phyloP scores from a whole-genome alignment of 164 flowering plant genomes.

The Nymphaea thermarum region DNA sequence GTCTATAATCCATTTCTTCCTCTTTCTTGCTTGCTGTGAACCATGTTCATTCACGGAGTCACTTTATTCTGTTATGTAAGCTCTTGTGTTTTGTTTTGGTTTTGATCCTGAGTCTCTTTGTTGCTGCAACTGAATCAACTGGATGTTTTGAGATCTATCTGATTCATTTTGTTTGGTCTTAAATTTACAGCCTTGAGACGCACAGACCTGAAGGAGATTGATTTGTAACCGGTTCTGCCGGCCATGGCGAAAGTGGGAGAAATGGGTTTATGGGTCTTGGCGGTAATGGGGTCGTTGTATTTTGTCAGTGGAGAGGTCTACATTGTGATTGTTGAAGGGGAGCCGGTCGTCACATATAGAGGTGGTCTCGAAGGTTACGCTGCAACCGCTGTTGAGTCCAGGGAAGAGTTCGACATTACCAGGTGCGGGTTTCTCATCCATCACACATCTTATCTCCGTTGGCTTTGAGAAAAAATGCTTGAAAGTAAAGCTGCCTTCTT shows the following conservation, averaged over 20 bases:
- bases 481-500: neutral
- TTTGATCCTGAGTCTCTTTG: neutral
- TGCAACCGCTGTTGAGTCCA: slow-evolving; percentile 82
- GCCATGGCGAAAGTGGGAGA: slow-evolving; percentile 17
- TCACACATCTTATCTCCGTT: neutral
- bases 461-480: neutral
- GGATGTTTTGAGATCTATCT: no score
- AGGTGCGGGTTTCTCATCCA: slow-evolving; percentile 28
- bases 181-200: neutral
- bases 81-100: neutral
- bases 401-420: slow-evolving; percentile 65
- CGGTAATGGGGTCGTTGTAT: slow-evolving; percentile 23
- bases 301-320: slow-evolving; percentile 57
- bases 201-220: neutral
- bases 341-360: slow-evolving; percentile 69
- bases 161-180: neutral
- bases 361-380: slow-evolving; percentile 79
- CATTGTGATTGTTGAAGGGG: slow-evolving; percentile 77
- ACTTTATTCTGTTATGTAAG: no score
- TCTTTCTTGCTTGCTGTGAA: neutral
- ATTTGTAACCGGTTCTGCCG: neutral
- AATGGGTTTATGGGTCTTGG: slow-evolving; percentile 17
- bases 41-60: neutral
- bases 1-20: neutral
- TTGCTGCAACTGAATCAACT: neutral